A percentile compares a stretch with the other conserved stretches of the same genome.
phyloP scores from a whole-genome alignment of 2,329 filamentous ascomycete species.

The Phoma sp. region DNA sequence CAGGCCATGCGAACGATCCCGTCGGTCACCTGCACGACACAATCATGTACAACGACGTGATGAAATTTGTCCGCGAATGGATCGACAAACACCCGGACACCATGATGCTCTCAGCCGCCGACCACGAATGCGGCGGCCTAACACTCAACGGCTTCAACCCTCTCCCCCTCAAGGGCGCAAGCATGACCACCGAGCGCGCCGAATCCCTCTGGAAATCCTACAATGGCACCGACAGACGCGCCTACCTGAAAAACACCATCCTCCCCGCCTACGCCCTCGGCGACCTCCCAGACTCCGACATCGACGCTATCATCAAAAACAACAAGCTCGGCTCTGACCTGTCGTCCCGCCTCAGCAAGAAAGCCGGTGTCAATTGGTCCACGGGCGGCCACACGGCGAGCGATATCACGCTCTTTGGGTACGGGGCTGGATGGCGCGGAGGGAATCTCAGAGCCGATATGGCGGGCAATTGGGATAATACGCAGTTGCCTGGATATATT shows the following conservation, averaged over 20 bases:
- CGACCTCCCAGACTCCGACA: constrained; percentile 26
- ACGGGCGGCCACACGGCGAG: constrained; percentile 49
- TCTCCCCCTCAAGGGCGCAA: constrained; percentile 37
- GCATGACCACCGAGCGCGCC: constrained; percentile 44
- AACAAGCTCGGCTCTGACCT: constrained; percentile 38
- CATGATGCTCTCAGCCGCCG: constrained; percentile 51
- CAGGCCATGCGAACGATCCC: constrained; percentile 35
- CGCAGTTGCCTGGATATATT: constrained; percentile 29
- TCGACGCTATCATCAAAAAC: constrained; percentile 38
- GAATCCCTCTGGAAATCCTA: constrained; percentile 35
- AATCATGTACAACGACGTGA: constrained; percentile 52
- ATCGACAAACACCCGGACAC: constrained; percentile 52
- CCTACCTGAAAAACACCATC: constrained; percentile 32
- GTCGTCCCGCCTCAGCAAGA: constrained; percentile 37
- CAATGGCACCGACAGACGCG: constrained; percentile 41
- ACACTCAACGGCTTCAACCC: constrained; percentile 51
- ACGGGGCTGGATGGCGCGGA: constrained; percentile 33
- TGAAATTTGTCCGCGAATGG: constrained; percentile 50
- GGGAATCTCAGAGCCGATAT: constrained; percentile 27
- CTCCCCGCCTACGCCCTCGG: constrained; percentile 43
- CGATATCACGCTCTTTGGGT: constrained; percentile 50
- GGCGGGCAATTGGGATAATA: constrained; percentile 36
- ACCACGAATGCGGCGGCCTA: constrained; percentile 53
- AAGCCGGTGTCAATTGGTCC: constrained; percentile 46
- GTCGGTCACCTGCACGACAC: constrained; percentile 47